phyloP scores from a whole-genome alignment of 345 rosid genomes.

The Boechera retrofracta region DNA sequence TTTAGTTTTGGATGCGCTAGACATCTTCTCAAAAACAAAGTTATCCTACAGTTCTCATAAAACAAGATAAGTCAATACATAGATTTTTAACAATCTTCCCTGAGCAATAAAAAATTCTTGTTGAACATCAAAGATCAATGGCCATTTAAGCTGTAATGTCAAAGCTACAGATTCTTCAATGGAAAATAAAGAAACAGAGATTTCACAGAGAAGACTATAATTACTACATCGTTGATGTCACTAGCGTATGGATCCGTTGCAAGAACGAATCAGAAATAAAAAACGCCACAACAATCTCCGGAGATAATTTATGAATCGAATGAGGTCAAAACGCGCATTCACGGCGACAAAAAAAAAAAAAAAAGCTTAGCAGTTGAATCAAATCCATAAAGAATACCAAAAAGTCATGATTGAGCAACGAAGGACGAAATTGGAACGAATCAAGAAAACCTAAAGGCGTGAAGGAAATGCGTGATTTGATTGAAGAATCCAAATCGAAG shows the following conservation, averaged over 20 bases:
- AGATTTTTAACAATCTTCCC: conserved; percentile 11
- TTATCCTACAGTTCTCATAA: conserved; percentile 27
- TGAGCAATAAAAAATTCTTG: neutral
- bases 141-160: conserved; percentile 1
- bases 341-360: neutral
- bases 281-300: neutral
- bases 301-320: neutral
- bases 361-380: neutral
- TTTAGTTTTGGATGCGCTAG: conserved; percentile 69
- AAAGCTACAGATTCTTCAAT: conserved; percentile 21
- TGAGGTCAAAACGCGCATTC: conserved; percentile 12
- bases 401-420: neutral
- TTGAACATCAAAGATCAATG: conserved; percentile 20
- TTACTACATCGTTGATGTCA: neutral
- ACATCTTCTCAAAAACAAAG: conserved; percentile 53
- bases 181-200: neutral
- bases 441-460: conserved; percentile 20
- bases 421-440: conserved; percentile 26
- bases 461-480: conserved; percentile 30
- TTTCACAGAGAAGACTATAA: conserved; percentile 19
- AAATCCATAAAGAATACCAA: conserved; percentile 7
- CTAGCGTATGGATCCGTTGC: conserved; percentile 28
- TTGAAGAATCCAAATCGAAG: conserved; percentile 24
- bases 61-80: conserved; percentile 20
- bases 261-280: conserved; percentile 31